phyloP scores from a whole-genome alignment of 2,329 filamentous ascomycete species.

The Cytospora mali region DNA sequence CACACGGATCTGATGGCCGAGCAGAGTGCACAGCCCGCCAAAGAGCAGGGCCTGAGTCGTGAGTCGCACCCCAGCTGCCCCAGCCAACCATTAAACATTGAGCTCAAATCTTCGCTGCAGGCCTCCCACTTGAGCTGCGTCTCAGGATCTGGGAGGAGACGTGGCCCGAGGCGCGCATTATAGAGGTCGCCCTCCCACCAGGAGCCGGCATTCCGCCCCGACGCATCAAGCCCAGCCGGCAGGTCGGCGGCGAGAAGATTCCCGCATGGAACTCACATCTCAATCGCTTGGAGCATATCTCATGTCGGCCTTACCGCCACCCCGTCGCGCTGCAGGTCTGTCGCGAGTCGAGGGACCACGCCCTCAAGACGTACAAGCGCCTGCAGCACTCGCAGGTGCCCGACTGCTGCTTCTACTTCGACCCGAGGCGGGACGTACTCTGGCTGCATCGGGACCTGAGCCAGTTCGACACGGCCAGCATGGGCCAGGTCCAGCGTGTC shows the following conservation, averaged over 20 bases:
- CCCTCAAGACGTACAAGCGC: constrained; percentile 23
- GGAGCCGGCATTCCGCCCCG: not conserved
- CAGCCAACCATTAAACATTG: not conserved
- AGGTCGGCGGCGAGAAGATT: constrained; percentile 25
- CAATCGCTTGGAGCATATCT: constrained; percentile 16
- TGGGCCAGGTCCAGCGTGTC: constrained; percentile 18
- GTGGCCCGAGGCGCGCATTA: constrained; percentile 24
- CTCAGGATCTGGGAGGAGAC: constrained; percentile 27
- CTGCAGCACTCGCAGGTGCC: constrained; percentile 24
- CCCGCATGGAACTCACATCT: constrained; percentile 22
- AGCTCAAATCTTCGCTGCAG: constrained; percentile 7
- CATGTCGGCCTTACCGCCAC: constrained; percentile 18
- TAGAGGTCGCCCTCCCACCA: constrained; percentile 24
- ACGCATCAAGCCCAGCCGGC: constrained; percentile 27
- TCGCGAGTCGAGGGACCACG: constrained; percentile 26
- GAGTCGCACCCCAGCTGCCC: constrained; percentile 7
- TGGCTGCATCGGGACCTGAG: constrained; percentile 29
- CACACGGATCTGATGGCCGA: constrained; percentile 8
- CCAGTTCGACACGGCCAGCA: constrained; percentile 23
- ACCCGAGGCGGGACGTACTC: constrained; percentile 25
- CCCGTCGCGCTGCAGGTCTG: constrained; percentile 25
- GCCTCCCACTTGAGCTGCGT: constrained; percentile 26
- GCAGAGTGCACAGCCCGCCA: not conserved
- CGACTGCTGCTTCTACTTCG: constrained; percentile 26
- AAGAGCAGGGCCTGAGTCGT: constrained; percentile 20